Evolutionary conservation across 495 filamentous ascomycete genomes (phyloP), one percentile per base, ranked within the genome.

Genomic region (Xylaria longipes): DNA sequence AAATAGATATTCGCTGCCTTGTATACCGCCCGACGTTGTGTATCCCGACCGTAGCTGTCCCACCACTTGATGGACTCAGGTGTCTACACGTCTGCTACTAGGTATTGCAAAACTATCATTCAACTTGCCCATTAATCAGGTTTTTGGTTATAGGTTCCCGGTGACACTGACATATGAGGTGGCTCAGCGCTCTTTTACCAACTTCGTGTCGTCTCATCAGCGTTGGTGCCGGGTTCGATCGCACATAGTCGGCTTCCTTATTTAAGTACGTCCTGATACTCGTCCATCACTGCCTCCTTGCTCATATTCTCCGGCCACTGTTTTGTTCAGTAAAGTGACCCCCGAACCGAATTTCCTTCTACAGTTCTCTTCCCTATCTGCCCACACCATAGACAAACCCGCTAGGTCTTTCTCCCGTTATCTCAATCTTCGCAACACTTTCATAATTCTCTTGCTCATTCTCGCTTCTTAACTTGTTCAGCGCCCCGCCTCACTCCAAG

Each of bases 11-110:
- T 52, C 41, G 9, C 50, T 60, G 43, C 52, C 5, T 25, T 5
- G 20, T 22, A 31, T 12, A 29, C 46, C 64, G 14, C 35, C 27
- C 39, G 54, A 46, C 25, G 65, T 46, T 46, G 65, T 57, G 50
- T 39, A 20, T 68, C 22, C 37, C 50, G 41, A 60, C 56, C 17
- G 39, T 45, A 50, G 5, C 56, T 8, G 27, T 61, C 22, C 41
- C 15, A 69, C 41, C 54, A 14, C 14, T 25, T 31, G 12, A 46
- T 5, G 6, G 35, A 27, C 25, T 57, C 56, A 68, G 37, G 15
- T 58, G 22, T 27, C 48, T 58, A 45, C 65, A 68, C 65, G 22
- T 58, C 5, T 8, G 5, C 41, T 56, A 37, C 52, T 58, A 35
- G 48, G 50, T 39, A 39, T 27, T 57, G 11, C 65, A 33, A 27